Conservation (phyloP, 495 filamentous ascomycete genomes). For the Penicillium dipodomyicola region DNA sequence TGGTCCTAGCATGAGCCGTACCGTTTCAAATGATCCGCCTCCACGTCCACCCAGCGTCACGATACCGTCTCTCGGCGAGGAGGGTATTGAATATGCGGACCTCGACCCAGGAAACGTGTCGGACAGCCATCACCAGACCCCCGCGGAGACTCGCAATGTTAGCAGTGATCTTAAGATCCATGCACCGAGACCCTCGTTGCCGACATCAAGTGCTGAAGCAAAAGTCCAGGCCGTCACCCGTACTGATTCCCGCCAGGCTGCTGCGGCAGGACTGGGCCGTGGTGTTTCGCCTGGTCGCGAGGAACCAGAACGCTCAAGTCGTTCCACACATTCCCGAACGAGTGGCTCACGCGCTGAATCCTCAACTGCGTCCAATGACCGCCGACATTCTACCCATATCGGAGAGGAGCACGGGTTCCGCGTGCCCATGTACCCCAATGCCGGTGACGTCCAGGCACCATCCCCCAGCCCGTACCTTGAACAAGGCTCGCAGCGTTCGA, state of each 20-base stretch:
- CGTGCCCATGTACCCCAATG: conserved; percentile 91
- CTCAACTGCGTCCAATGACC: conserved; percentile 50
- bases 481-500: conserved; percentile 52
- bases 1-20: conserved; percentile 45
- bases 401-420: conserved; percentile 83
- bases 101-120: conserved; percentile 45
- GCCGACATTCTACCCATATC: conserved; percentile 46
- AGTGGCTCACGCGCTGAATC: conserved; percentile 54
- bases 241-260: conserved; percentile 81
- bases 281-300: conserved; percentile 52
- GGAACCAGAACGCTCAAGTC: conserved; percentile 60
- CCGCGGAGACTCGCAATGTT: conserved; percentile 71
- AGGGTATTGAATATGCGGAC: conserved; percentile 82
- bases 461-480: conserved; percentile 68
- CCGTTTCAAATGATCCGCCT: conserved; percentile 51
- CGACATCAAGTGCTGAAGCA: conserved; percentile 72
- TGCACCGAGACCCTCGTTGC: conserved; percentile 85
- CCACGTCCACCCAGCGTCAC: conserved; percentile 70
- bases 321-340: conserved; percentile 43
- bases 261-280: conserved; percentile 75
- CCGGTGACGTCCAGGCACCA: conserved; percentile 95
- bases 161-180: conserved; percentile 80
- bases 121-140: conserved; percentile 42
- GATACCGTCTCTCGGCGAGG: conserved; percentile 82
- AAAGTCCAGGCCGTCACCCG: conserved; percentile 78